A percentile compares a stretch with the other conserved stretches of the same genome.
phyloP scores from a whole-genome alignment of 202 grass and related monocot genomes.

The Setaria viridis region DNA sequence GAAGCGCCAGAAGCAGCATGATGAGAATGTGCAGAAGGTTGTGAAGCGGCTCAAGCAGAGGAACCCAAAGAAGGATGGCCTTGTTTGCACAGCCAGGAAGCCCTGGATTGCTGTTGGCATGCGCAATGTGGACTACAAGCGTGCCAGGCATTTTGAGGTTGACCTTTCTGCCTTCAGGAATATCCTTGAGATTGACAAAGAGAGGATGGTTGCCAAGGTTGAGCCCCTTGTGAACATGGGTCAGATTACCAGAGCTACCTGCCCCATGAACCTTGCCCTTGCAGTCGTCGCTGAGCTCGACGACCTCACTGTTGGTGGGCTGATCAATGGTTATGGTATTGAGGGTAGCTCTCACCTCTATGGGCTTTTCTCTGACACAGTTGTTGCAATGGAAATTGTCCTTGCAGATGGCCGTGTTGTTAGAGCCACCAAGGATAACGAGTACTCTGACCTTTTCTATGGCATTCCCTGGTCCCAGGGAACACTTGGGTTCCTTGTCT shows the following conservation, averaged over 20 bases:
- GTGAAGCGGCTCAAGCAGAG: neutral
- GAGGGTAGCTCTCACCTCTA: conserved; percentile 98
- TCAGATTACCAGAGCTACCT: neutral
- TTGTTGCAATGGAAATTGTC: conserved; percentile 86
- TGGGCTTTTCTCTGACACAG: conserved; percentile 92
- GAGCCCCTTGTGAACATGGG: neutral
- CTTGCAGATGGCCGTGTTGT: conserved; percentile 80
- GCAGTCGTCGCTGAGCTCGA: neutral
- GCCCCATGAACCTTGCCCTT: neutral
- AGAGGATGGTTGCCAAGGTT: neutral
- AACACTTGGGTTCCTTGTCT: conserved; percentile 87
- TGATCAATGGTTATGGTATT: conserved; percentile 74
- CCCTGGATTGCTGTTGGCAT: neutral
- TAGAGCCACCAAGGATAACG: conserved; percentile 90
- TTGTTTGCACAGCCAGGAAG: conserved; percentile 1
- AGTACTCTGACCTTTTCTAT: conserved; percentile 91
- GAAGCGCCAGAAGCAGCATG: neutral
- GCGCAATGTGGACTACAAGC: conserved; percentile 3
- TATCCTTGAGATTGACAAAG: neutral
- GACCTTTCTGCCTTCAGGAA: neutral
- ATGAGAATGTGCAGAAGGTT: neutral
- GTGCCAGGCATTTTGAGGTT: neutral
- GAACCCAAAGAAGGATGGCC: neutral
- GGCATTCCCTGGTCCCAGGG: conserved; percentile 97
- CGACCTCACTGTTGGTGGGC: neutral